These are phyloP conservation scores for Podochytrium sp. DNA, from an alignment of 192 early-diverging fungal genomes.

Conservation along the genomic window DNA sequence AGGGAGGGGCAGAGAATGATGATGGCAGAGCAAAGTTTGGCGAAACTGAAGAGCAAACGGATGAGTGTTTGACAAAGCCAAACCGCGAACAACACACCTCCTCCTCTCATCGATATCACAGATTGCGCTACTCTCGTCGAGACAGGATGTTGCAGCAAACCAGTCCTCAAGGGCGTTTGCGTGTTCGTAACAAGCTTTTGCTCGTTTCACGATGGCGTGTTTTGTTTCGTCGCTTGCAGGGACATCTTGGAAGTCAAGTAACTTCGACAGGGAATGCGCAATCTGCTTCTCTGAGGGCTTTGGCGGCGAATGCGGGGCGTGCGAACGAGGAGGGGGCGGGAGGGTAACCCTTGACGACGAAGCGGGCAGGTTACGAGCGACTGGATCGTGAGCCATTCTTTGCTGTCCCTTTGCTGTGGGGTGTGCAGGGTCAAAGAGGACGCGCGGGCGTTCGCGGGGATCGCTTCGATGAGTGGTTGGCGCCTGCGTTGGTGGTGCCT, in stretches of 20 bases:
- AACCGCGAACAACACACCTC: background rate
- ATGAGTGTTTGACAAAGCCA: background rate
- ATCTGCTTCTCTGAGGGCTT: background rate
- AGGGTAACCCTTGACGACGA: background rate
- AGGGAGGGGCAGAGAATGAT: constrained; percentile 6
- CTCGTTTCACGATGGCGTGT: background rate
- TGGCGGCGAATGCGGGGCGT: background rate
- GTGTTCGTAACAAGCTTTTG: background rate
- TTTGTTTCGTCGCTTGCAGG: background rate
- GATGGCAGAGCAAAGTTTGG: constrained; percentile 21
- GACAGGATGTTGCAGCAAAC: background rate
- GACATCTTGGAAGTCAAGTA: background rate
- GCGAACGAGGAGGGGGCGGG: background rate
- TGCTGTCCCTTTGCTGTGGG: background rate
- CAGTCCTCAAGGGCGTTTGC: background rate
- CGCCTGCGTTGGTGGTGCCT: background rate
- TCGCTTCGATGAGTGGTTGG: background rate
- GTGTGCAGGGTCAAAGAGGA: constrained; percentile 11
- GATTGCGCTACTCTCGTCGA: background rate
- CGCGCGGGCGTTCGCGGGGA: background rate
- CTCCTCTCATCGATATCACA: background rate
- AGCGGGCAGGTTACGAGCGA: background rate
- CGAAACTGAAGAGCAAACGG: background rate
- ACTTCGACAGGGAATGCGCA: background rate
- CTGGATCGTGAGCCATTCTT: background rate